phyloP scores from a whole-genome alignment of 1,284 basidiomycete species.

The Cutaneotrichosporon cyanovorans region DNA sequence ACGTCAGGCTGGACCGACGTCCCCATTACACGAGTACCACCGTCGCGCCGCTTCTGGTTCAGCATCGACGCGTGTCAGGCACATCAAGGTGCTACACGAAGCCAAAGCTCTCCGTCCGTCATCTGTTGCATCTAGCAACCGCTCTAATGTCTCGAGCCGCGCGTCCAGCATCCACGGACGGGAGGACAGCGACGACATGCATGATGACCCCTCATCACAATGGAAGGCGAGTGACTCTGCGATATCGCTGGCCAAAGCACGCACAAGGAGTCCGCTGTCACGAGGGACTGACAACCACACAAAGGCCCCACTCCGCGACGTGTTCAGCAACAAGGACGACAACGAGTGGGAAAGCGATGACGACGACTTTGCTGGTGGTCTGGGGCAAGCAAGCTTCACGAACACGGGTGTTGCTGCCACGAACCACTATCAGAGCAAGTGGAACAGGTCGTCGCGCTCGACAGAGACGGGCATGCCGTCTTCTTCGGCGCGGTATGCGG shows the following conservation, averaged over 20 bases:
- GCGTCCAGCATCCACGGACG: conserved; percentile 23
- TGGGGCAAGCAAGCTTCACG: conserved; percentile 33
- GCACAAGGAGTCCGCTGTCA: background rate
- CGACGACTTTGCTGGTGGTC: conserved; percentile 38
- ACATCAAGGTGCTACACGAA: conserved; percentile 39
- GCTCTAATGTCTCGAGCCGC: conserved; percentile 31
- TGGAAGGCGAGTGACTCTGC: conserved; percentile 4
- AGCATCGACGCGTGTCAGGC: conserved; percentile 33
- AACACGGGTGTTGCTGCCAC: background rate
- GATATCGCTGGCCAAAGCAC: background rate
- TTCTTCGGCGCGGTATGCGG: background rate
- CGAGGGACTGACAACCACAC: conserved; percentile 2
- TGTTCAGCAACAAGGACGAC: conserved; percentile 45
- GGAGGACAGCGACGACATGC: conserved; percentile 10
- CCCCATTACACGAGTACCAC: conserved; percentile 40
- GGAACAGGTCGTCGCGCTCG: conserved; percentile 1
- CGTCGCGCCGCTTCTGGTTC: conserved; percentile 34
- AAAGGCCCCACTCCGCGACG: conserved; percentile 43
- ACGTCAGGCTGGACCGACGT: conserved; percentile 18
- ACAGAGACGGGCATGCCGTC: background rate
- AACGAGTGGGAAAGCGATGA: conserved; percentile 41
- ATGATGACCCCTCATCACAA: background rate
- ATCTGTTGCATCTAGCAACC: conserved; percentile 31
- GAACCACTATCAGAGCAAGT: conserved; percentile 1
- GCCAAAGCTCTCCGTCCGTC: conserved; percentile 27